A percentile compares a stretch with the other conserved stretches of the same genome.
These are phyloP conservation scores for Styphnolobium japonicum DNA, from an alignment of 306 rosid genomes.

Conservation along the genomic window DNA sequence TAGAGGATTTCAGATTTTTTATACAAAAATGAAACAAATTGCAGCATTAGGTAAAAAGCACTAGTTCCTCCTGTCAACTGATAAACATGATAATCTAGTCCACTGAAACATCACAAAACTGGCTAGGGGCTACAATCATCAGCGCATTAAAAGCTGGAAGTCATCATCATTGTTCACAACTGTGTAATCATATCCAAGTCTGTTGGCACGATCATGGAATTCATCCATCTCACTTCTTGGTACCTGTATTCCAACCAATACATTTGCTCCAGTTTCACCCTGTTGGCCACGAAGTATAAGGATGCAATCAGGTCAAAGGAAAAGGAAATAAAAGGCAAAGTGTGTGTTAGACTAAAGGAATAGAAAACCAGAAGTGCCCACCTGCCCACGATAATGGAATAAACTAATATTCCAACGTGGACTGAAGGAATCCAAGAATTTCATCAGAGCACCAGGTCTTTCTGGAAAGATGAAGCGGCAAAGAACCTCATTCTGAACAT, in stretches of 20 bases:
- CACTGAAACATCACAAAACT: neutral
- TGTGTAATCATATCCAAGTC: slow-evolving; percentile 65
- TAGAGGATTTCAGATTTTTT: neutral
- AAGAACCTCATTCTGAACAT: slow-evolving; percentile 71
- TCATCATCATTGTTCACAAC: slow-evolving; percentile 58
- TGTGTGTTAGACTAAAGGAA: neutral
- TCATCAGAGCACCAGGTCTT: slow-evolving; percentile 88
- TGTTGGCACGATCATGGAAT: slow-evolving; percentile 47
- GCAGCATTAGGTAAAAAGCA: neutral
- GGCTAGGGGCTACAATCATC: slow-evolving; percentile 18
- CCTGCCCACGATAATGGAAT: slow-evolving; percentile 88
- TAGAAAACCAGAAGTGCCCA: slow-evolving; percentile 16
- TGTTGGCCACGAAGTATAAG: slow-evolving; percentile 24
- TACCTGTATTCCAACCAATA: slow-evolving; percentile 86
- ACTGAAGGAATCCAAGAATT: slow-evolving; percentile 82
- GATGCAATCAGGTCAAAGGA: slow-evolving; percentile 8
- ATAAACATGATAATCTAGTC: neutral
- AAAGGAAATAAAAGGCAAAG: neutral
- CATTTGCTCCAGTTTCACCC: slow-evolving; percentile 91
- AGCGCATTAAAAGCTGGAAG: slow-evolving; percentile 78
- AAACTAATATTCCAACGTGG: slow-evolving; percentile 94
- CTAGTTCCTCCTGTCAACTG: neutral
- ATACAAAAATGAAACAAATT: neutral
- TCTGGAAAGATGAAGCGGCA: slow-evolving; percentile 89
- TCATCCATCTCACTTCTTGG: slow-evolving; percentile 54